Percentiles rank a stretch among this genome's conserved stretches.
phyloP scores from a whole-genome alignment of 805 yeast genomes.

The Myxozyma lipomycoides region DNA sequence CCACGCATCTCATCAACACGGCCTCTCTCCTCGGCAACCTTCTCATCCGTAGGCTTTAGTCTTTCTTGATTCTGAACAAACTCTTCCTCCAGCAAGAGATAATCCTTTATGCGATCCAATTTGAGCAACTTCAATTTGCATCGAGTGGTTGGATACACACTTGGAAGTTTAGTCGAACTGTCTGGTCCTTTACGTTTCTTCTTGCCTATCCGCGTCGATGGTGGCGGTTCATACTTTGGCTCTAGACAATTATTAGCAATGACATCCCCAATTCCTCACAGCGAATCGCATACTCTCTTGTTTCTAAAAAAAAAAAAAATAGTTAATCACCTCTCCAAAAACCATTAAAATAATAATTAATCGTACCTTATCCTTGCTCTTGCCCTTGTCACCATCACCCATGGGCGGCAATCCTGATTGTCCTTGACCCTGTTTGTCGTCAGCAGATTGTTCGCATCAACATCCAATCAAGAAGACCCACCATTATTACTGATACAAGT shows the following conservation, averaged over 20 bases:
- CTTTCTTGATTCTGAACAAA: slow-evolving; percentile 93
- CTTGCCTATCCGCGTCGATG: slow-evolving; percentile 87
- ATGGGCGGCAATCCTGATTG: slow-evolving; percentile 34
- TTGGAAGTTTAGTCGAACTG: slow-evolving; percentile 80
- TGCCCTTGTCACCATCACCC: slow-evolving; percentile 37
- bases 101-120: slow-evolving; percentile 95
- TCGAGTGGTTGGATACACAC: slow-evolving; percentile 86
- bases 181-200: slow-evolving; percentile 84
- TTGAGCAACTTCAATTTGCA: slow-evolving; percentile 86
- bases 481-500: too few relatives aligned
- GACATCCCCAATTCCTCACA: too few relatives aligned
- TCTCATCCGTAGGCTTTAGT: slow-evolving; percentile 92
- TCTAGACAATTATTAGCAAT: slow-evolving; percentile 48
- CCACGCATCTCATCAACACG: slow-evolving; percentile 95
- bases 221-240: slow-evolving; percentile 98
- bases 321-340: background rate
- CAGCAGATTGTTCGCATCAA: too few relatives aligned
- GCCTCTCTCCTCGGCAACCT: slow-evolving; percentile 92
- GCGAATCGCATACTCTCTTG: slow-evolving; percentile 33
- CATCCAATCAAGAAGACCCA: too few relatives aligned
- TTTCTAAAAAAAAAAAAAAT: slow-evolving; percentile 25
- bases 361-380: slow-evolving; percentile 31
- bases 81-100: slow-evolving; percentile 83
- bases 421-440: slow-evolving; percentile 36
- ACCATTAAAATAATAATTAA: background rate